Base-by-base conservation (phyloP, 2,329 filamentous ascomycete species). In the Xylariaceae sp. region DNA sequence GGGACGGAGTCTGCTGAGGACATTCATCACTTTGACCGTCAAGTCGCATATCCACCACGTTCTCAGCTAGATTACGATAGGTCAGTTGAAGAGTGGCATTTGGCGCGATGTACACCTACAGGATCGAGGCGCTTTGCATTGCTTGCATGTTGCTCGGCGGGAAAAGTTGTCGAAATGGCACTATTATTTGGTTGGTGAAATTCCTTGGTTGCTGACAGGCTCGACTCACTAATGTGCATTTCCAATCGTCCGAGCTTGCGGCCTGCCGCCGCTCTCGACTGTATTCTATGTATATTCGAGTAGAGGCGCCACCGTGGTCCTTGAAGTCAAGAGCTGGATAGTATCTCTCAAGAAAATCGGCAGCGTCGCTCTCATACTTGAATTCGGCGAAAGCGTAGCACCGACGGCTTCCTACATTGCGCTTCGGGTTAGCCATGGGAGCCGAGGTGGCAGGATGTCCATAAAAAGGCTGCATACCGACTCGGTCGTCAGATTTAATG, bases 1-100 rank as follows among this genome's bases (percentile, higher is more conserved):
- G 88, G 1, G 88, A 90, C 1, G 85, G 80, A 0, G 79, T 70
- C 53, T 85, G 70, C 48, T 75, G 72, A 44, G 72, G 69, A 49
- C 70, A 71, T 21, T 76, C 74, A 62, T 80, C 77, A 16, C 74
- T 76, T 49, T 73, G 72, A 29, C 77, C 77, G 18, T 76, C 79
- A 5, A 80, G 65, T 43, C 70, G 73, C 47, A 71, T 72, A 6
- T 72, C 72, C 3, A 61, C 56, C 12, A 58, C 55, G 46, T 62
- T 64, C 40, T 70, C 67, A 18, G 61, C 66, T 70, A 29, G n/a
- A 56, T 58, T 16, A 49, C 18, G 10, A 47, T 4, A 8, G 9
- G 2, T 43, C 10, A 3, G 26, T 47, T 42, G 39, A 43, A 7
- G 10, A 26, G 2, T 7, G 40, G n/a, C 12, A 34, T 34, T 13